Percentiles rank a stretch among this genome's conserved stretches.
Evolutionary conservation across 2,329 filamentous ascomycete genomes (phyloP).

Genomic region (Didymellaceae sp.): DNA sequence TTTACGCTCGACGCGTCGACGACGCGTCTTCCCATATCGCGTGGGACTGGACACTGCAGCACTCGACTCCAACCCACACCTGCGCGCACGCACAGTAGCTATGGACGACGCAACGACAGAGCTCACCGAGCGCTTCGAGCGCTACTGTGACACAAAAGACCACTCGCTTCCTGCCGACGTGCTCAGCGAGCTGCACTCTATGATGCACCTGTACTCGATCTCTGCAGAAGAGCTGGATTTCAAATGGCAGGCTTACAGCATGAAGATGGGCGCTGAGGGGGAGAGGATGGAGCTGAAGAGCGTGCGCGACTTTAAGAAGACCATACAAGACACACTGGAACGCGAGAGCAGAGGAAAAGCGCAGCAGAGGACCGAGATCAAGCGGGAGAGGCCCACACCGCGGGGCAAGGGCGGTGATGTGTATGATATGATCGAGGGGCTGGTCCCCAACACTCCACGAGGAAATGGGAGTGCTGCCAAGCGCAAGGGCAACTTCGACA

Average conservation of each 20-base stretch:
- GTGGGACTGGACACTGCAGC: conserved; percentile 15
- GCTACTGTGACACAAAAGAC: conserved; percentile 61
- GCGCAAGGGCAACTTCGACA: conserved; percentile 60
- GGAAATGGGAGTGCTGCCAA: conserved; percentile 57
- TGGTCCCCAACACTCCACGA: conserved; percentile 54
- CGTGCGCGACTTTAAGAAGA: conserved; percentile 81
- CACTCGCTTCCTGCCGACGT: conserved; percentile 75
- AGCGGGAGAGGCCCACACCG: conserved; percentile 67
- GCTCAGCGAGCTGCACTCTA: conserved; percentile 80
- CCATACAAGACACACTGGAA: conserved; percentile 83
- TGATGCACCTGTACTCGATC: conserved; percentile 82
- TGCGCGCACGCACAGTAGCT: conserved; percentile 4
- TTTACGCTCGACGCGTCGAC: conserved; percentile 33
- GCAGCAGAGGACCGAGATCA: conserved; percentile 66
- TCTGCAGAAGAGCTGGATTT: conserved; percentile 87
- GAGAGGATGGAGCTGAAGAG: conserved; percentile 73
- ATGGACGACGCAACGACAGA: conserved; percentile 61
- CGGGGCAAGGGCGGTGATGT: conserved; percentile 68
- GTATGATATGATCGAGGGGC: conserved; percentile 73
- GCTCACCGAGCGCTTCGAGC: conserved; percentile 67
- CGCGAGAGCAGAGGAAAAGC: conserved; percentile 73
- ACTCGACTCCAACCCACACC: conserved; percentile 5
- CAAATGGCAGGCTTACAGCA: conserved; percentile 98
- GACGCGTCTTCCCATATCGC: conserved; percentile 32
- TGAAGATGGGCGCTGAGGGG: conserved; percentile 88